Evolutionary conservation across 2,329 filamentous ascomycete genomes (phyloP), one percentile per base, ranked within the genome.

Genomic region (Helicocarpus griseus): DNA sequence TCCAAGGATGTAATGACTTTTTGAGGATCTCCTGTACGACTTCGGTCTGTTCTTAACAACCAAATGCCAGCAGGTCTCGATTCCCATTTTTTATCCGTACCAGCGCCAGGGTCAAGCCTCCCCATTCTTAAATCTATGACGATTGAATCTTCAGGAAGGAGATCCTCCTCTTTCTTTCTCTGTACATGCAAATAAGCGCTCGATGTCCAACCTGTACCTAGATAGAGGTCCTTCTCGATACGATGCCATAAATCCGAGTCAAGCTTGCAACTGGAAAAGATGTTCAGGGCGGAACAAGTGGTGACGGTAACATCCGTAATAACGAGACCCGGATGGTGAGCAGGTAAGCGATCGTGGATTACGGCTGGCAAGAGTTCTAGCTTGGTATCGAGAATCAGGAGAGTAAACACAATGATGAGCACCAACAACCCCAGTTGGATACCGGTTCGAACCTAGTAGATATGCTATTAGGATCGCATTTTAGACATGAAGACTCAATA

Each of bases 161-260:
- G 78, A 55, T 95, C 87, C 66, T 91, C 86, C 72, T 95, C 89
- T 60, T 85, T 84, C 75, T 90, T 93, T 57, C 87, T 80, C 68
- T 86, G 81, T 54, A 95, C 80, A 64, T 90, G 86, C 24, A 96
- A 68, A 66, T 87, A 96, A 29, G 88, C 89, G 63, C 79, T 86
- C 26, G 81, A 80, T 40, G 87, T 76, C 81, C 87, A 88, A 48
- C 82, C 79, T 53, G 79, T 80, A 55, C 81, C 81, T 17, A 96
- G 78, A 65, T 89, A 93, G 0, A 96, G 77, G 64, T 96, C 89
- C 71, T 95, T 96, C 58, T 95, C 86, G 56, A 96, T 75, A 46
- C 87, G 85, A 60, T 88, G 83, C 90, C 90, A 96, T 52, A 79
- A 74, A 40, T 81, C 72, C 35, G 77, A 69, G 62, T 93, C 85